A percentile compares a stretch with the other conserved stretches of the same genome.
phyloP scores from a whole-genome alignment of 371 early-diverging fungal species.

The Sanchytrium tribonematis region DNA sequence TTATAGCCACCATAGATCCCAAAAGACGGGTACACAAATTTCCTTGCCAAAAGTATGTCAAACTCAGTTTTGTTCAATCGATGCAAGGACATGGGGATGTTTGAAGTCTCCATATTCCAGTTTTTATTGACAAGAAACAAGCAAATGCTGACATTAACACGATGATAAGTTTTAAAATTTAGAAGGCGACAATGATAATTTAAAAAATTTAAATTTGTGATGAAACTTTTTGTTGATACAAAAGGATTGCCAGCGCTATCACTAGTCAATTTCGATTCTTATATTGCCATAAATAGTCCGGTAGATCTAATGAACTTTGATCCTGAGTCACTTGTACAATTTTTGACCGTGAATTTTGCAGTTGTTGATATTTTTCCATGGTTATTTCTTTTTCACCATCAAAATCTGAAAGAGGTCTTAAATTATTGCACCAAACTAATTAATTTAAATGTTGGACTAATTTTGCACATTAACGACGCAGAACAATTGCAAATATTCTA shows the following conservation, averaged over 20 bases:
- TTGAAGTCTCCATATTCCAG: no score
- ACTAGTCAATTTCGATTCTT: neutral
- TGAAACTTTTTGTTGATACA: neutral
- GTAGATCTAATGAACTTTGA: neutral
- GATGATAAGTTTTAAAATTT: no score
- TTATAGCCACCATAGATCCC: conserved; percentile 12
- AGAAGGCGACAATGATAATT: no score
- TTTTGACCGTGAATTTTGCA: neutral
- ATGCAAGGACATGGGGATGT: no score
- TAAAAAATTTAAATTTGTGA: no score
- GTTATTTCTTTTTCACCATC: neutral
- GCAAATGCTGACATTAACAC: no score
- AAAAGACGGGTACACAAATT: conserved; percentile 13
- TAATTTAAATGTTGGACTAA: neutral
- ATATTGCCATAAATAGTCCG: neutral
- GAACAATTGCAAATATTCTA: neutral
- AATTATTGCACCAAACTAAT: neutral
- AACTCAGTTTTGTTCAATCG: conserved; percentile 5
- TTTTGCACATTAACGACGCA: neutral
- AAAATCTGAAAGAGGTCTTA: neutral
- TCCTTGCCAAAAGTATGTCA: conserved; percentile 10
- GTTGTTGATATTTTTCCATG: neutral
- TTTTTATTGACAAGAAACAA: no score
- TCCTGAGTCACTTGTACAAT: neutral
- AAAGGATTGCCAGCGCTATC: neutral